Conservation (phyloP, 1,284 basidiomycete species). For the Moesziomyces aphidis region DNA sequence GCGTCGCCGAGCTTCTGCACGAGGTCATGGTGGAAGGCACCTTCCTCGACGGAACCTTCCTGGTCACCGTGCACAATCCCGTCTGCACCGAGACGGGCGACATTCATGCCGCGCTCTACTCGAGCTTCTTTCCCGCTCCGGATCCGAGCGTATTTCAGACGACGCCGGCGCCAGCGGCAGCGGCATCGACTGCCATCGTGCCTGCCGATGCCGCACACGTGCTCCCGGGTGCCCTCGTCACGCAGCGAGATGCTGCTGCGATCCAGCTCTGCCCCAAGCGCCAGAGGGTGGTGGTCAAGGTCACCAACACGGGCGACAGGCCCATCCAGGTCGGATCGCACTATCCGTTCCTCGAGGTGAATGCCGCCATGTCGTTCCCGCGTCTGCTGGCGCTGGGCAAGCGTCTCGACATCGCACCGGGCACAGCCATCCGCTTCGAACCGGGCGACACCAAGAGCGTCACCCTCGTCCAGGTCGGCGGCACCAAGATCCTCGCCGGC, state of each 20-base stretch:
- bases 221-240: constrained; percentile 55
- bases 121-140: constrained; percentile 89
- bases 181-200: not conserved
- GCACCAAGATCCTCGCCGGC: constrained; percentile 74
- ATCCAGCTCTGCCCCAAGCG: constrained; percentile 83
- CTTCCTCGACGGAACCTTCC: constrained; percentile 63
- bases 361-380: constrained; percentile 84
- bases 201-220: constrained; percentile 15
- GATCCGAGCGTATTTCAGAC: constrained; percentile 70
- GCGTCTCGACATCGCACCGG: constrained; percentile 90
- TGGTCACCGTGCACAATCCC: constrained; percentile 77
- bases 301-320: constrained; percentile 92
- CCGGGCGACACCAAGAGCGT: constrained; percentile 90
- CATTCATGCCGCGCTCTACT: constrained; percentile 84
- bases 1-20: constrained; percentile 68
- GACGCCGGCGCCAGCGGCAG: not conserved
- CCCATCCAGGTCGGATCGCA: constrained; percentile 81
- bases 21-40: constrained; percentile 68
- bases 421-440: constrained; percentile 95
- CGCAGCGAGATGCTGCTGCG: constrained; percentile 61
- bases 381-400: constrained; percentile 82
- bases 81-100: constrained; percentile 80
- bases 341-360: constrained; percentile 90
- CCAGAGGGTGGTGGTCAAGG: constrained; percentile 77
- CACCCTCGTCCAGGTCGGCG: constrained; percentile 82